Percentiles rank a stretch among this genome's conserved stretches.
These are phyloP conservation scores for Arthrobotrys sinensis DNA, from an alignment of 2,329 filamentous ascomycete genomes.

Conservation along the genomic window DNA sequence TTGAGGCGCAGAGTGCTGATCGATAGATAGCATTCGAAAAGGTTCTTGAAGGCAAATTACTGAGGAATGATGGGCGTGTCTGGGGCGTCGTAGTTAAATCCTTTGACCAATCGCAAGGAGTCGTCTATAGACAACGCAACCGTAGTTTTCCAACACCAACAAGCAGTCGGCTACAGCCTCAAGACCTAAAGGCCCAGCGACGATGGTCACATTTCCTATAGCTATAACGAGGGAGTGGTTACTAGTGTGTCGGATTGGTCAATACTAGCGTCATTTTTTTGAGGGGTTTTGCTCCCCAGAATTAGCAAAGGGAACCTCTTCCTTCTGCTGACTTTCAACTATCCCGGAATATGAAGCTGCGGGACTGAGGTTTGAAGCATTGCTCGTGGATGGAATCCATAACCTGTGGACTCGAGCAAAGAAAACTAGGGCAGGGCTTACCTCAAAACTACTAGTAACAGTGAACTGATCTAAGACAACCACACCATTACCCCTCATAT, in stretches of 20 bases:
- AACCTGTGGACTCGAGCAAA: not conserved
- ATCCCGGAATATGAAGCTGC: not conserved
- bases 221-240: constrained; percentile 13
- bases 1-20: constrained; percentile 24
- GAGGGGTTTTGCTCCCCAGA: constrained; percentile 1
- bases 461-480: constrained; percentile 39
- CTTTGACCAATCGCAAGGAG: constrained; percentile 26
- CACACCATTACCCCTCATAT: constrained; percentile 43
- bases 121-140: constrained; percentile 27
- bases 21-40: constrained; percentile 7
- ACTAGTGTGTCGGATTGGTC: not conserved
- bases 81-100: constrained; percentile 9
- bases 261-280: not conserved
- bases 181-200: not conserved
- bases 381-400: not conserved
- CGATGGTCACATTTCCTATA: not conserved
- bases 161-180: constrained; percentile 15
- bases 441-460: constrained; percentile 6
- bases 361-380: constrained; percentile 2
- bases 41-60: constrained; percentile 33
- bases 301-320: constrained; percentile 4
- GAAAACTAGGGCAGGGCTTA: constrained; percentile 25
- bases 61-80: constrained; percentile 33
- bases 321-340: not conserved
- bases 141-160: constrained; percentile 22